Evolutionary conservation across 768 basidiomycete species (phyloP), one percentile per base, ranked within the genome.

Genomic region (Lyophyllum shimeji): DNA sequence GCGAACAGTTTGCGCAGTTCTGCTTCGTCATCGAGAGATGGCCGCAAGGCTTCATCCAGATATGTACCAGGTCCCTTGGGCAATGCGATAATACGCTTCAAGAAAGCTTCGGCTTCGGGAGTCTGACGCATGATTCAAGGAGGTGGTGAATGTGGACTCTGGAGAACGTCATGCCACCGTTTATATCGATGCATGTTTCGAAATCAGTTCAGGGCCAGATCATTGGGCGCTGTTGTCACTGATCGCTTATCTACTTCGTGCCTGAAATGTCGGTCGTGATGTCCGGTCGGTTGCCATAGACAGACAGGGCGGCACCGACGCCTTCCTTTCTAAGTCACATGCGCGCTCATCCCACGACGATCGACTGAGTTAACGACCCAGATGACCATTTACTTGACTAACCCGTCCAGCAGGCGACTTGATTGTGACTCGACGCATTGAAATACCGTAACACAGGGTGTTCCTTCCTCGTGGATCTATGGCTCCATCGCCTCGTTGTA

Each of bases 21-120:
- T 1, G 78, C 72, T 68, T 87, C 85, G 47, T 83, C 78, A 9
- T 81, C 79, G 49, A 87, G 70, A 27, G 82, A 81, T 15, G 82
- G 81, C 49, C 79, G 74, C n/a, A 86, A 70, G 17, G 63, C 75
- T 12, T 61, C 63, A 57, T 80, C 74, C 9, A 83, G 77, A 47
- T 74, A 70, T 40, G 77, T 45, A 7, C 62, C 66, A 54, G 63
- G 66, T 8, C 62, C 65, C 40, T 55, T 44, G 23, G 66, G 66
- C 33, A 67, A 54, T 8, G 60, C 34, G 8, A 55, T 25, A 48
- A 69, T 65, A 47, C 65, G 64, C 4, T 54, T 46, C 43, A 69
- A 29, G 46, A 69, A 69, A 4, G 63, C 59, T 52, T 64, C 49
- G 47, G 64, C 63, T 56, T 68, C 65, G 24, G 61, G 52, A n/a